Conservation (phyloP, 1,284 basidiomycete genomes). For the Microbotryum saponariae region DNA sequence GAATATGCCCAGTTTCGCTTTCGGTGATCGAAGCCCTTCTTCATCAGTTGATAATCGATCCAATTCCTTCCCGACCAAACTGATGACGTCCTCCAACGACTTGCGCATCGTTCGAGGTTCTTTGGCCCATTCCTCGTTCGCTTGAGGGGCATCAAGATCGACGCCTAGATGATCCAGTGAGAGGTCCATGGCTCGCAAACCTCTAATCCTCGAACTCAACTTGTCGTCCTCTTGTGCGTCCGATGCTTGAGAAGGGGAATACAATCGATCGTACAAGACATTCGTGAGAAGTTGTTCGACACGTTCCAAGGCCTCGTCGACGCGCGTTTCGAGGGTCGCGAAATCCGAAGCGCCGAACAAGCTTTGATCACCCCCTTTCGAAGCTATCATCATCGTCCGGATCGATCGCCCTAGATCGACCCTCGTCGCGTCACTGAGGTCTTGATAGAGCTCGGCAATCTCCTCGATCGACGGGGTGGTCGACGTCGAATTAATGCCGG, state of each 20-base stretch:
- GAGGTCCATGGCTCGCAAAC: constrained; percentile 80
- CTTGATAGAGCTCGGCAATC: constrained; percentile 15
- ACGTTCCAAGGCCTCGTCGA: constrained; percentile 29
- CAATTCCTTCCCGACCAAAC: constrained; percentile 65
- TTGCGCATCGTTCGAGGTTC: constrained; percentile 46
- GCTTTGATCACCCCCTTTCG: constrained; percentile 1
- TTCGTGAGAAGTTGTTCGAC: constrained; percentile 23
- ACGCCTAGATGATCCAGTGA: constrained; percentile 79
- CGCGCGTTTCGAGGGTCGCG: constrained; percentile 19
- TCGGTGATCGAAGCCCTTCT: constrained; percentile 55
- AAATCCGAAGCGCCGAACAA: constrained; percentile 13
- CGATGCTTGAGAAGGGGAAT: constrained; percentile 59
- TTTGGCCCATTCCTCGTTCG: constrained; percentile 29
- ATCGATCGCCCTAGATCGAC: constrained; percentile 7
- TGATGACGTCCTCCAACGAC: constrained; percentile 59
- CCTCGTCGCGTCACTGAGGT: constrained; percentile 12
- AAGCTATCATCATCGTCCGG: background rate
- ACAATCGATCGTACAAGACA: constrained; percentile 43
- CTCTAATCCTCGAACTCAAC: constrained; percentile 75
- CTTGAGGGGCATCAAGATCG: constrained; percentile 47
- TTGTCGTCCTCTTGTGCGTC: constrained; percentile 80
- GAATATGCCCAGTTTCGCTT: constrained; percentile 68
- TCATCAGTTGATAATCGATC: constrained; percentile 50
- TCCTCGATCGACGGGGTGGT: constrained; percentile 2
- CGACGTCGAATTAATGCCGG: background rate